phyloP scores from a whole-genome alignment of 352 stramenopile genomes.

The Phytophthora macrochlamydospora region DNA sequence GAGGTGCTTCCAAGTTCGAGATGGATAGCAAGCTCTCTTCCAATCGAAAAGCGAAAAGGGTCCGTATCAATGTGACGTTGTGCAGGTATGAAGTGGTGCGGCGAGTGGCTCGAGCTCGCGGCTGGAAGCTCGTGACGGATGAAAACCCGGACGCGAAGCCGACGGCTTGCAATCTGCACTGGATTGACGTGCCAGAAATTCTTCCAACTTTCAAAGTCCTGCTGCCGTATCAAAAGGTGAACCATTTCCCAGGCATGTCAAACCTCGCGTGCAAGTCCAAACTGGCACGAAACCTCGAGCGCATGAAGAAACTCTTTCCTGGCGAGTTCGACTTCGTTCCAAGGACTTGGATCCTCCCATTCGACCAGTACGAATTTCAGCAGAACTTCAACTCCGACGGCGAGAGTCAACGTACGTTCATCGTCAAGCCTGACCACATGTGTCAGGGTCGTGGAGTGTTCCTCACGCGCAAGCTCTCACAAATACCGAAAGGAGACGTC shows the following conservation, averaged over 20 bases:
- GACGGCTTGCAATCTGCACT: conserved; percentile 91
- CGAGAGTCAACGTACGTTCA: conserved; percentile 93
- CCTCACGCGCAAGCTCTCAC: conserved; percentile 90
- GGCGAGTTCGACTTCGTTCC: conserved; percentile 95
- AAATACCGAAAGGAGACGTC: conserved; percentile 88
- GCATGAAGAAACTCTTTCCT: conserved; percentile 95
- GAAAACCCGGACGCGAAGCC: conserved; percentile 72
- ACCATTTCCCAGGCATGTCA: conserved; percentile 97
- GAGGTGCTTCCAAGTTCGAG: background rate
- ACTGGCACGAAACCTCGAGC: conserved; percentile 94
- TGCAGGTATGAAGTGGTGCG: conserved; percentile 85
- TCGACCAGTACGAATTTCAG: conserved; percentile 93
- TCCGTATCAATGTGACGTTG: conserved; percentile 78
- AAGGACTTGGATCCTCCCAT: conserved; percentile 96
- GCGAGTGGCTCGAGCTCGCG: conserved; percentile 75
- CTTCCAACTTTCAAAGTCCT: conserved; percentile 89
- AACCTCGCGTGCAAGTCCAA: conserved; percentile 95
- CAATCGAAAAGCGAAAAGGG: conserved; percentile 48
- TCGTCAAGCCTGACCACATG: conserved; percentile 94
- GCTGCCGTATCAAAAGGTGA: conserved; percentile 93
- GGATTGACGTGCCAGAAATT: conserved; percentile 95
- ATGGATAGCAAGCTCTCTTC: conserved; percentile 29
- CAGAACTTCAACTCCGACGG: conserved; percentile 90
- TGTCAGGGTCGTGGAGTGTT: conserved; percentile 95
- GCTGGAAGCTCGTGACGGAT: conserved; percentile 77